Evolutionary conservation across 1,139 yeast species (phyloP).

Genomic region (Sugiyamaella japonica): DNA sequence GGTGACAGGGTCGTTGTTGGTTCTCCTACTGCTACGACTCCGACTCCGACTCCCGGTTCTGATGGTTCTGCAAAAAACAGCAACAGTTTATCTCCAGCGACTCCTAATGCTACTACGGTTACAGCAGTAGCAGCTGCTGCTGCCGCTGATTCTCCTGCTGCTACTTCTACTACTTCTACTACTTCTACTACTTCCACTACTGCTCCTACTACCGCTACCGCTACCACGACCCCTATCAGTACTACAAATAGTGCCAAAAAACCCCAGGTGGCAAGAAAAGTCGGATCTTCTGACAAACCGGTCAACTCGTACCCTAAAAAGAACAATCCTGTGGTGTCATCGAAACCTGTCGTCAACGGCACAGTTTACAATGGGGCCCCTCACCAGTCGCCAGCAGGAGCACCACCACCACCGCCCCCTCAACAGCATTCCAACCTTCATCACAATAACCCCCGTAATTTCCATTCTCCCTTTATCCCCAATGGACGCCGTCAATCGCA

Average conservation of each 20-base stretch:
- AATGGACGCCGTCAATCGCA: slow-evolving; percentile 27
- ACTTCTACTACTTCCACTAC: slow-evolving; percentile 2
- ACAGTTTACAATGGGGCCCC: not conserved
- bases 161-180: slow-evolving; percentile 3
- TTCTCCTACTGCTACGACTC: slow-evolving; percentile 1
- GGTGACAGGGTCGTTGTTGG: not conserved
- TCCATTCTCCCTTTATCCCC: slow-evolving; percentile 16
- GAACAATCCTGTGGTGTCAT: slow-evolving; percentile 1
- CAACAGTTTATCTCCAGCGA: not conserved
- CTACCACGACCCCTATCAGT: not conserved
- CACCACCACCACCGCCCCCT: not conserved
- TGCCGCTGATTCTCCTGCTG: no score
- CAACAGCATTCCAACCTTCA: slow-evolving; percentile 15
- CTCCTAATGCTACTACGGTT: slow-evolving; percentile 2
- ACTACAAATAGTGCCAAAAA: not conserved
- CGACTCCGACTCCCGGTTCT: slow-evolving; percentile 2
- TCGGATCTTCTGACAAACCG: slow-evolving; percentile 8
- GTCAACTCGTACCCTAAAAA: slow-evolving; percentile 10
- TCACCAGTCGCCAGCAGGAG: not conserved
- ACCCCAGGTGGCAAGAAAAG: not conserved
- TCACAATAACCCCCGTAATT: slow-evolving; percentile 13
- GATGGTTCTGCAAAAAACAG: slow-evolving; percentile 7
- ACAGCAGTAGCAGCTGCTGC: no score
- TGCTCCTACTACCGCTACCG: slow-evolving; percentile 7
- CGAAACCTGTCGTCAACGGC: slow-evolving; percentile 10